Evolutionary conservation across 108 stramenopile species (phyloP), one percentile per base, ranked within the genome.

Genomic region (Nannochloropsis salina): DNA sequence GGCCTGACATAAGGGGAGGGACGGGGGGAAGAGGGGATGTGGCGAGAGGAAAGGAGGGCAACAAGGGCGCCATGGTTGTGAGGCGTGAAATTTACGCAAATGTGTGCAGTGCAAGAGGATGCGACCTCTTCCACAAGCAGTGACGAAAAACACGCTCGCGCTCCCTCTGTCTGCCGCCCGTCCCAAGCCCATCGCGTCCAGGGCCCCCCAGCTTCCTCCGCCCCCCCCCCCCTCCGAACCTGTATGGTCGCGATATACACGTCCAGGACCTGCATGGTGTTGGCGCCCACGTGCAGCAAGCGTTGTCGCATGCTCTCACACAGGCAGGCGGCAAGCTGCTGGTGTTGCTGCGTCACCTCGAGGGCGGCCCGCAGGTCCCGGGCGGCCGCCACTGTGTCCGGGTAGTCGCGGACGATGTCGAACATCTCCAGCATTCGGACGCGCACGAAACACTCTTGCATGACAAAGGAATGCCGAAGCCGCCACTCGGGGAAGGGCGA

Each of bases 241-340:
- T 95, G 94, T 86, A 99, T 98, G 44, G 95, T 96, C 81, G 92
- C 92, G 80, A 97, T 96, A 87, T 99, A 99, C 8, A 97, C 95
- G 86, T 97, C 95, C 84, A 99, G 95, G 80, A 99, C 96, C 88
- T 97, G 96, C 9, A 92, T 84, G 8, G 98, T 98, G 83, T 94
- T 94, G 3, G 96, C 98, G 43, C 98, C 98, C 1, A 95, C 94
- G 93, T 98, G 98, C 42, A 96, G 90, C 85, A 98, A 88, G n/a
- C 98, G 91, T 18, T 91, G 86, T 22, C 91, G 83, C 83, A 98
- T 88, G 79, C 87, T 90, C 80, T 83, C 83, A 6, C 91, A 88
- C 51, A 92, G 85, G 8, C 82, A 81, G 11, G 45, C 44, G 15
- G 86, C 91, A 18, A 92, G 86, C 42, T 85, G 84, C 11, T 80